Evolutionary conservation across 2,329 filamentous ascomycete genomes (phyloP).

Genomic region (Cephalotrichum gorgonifer): DNA sequence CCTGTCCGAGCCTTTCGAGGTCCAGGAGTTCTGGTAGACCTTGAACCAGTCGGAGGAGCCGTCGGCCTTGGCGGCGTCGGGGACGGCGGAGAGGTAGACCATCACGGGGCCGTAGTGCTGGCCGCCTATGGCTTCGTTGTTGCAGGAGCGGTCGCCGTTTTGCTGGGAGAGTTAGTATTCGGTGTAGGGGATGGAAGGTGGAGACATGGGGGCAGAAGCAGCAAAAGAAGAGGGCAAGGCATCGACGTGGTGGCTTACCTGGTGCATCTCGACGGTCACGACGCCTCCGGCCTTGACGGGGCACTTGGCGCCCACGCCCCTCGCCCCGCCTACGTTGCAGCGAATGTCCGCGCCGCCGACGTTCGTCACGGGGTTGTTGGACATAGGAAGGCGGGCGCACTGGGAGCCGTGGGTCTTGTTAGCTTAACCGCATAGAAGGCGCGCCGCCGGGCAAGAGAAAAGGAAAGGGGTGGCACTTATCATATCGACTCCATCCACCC

Average conservation of each 20-base stretch:
- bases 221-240: neutral
- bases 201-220: neutral
- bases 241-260: conserved; percentile 15
- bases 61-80: conserved; percentile 32
- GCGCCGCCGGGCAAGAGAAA: neutral
- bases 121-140: conserved; percentile 39
- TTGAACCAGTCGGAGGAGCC: conserved; percentile 39
- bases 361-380: conserved; percentile 40
- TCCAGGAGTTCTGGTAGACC: conserved; percentile 37
- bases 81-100: conserved; percentile 39
- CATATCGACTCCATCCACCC: conserved; percentile 30
- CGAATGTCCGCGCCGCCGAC: conserved; percentile 29
- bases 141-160: conserved; percentile 32
- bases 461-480: conserved; percentile 15
- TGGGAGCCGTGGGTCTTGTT: conserved; percentile 13
- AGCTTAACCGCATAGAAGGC: conserved; percentile 4
- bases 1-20: conserved; percentile 18
- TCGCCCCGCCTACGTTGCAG: conserved; percentile 31
- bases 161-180: conserved; percentile 18
- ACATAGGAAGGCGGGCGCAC: conserved; percentile 36
- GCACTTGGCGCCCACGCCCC: conserved; percentile 28
- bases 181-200: neutral
- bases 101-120: conserved; percentile 43
- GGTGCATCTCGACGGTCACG: conserved; percentile 49
- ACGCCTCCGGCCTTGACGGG: conserved; percentile 33